Evolutionary conservation across 495 filamentous ascomycete species (phyloP), one percentile per base, ranked within the genome.

Genomic region (Wilcoxina mikolae): DNA sequence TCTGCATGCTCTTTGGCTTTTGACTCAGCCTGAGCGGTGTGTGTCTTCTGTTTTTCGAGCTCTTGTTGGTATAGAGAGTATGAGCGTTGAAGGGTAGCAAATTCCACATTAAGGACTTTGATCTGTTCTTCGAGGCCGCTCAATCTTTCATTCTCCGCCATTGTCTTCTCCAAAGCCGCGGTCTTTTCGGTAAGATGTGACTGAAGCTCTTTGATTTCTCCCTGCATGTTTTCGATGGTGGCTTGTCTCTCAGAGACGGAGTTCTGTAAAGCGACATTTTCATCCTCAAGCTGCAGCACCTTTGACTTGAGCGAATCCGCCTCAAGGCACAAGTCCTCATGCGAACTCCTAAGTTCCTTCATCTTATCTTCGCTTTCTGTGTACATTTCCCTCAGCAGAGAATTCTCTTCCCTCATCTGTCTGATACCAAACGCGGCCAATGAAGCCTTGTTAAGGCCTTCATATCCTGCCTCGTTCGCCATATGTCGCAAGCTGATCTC

Each of bases 371-470:
- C 61, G 27, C 54, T 56, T 42, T 60, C 60, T 2, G 51, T 54
- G 7, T 61, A 27, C 11, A 60, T 33, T n/a, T 49, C 26, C 27
- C 65, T 64, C 3, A 64, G 31, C 24, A 47, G 9, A 25, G 39
- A 10, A 33, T 64, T 55, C 25, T 65, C 62, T 2, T 33, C 53
- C 4, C 61, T 33, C 26, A 65, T 18, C 20, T 65, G 57, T n/a
- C 60, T 28, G 18, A 65, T 65, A n/a, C 62, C 62, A 11, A 65
- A 65, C 5, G 62, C 62, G 10, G 62, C 62, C 20, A 65, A 54
- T 4, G 53, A 51, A 3, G 57, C 57, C 41, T 60, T 65, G 54
- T 63, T 60, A 22, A 65, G 41, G 1, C 51, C 57, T 18, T 64
- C 57, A 17, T 61, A 41, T 0, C 62, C 62, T 9, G 62, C 60